Base-by-base conservation (phyloP, 208 protist genomes). In the Herpetomonas tarakana region DNA sequence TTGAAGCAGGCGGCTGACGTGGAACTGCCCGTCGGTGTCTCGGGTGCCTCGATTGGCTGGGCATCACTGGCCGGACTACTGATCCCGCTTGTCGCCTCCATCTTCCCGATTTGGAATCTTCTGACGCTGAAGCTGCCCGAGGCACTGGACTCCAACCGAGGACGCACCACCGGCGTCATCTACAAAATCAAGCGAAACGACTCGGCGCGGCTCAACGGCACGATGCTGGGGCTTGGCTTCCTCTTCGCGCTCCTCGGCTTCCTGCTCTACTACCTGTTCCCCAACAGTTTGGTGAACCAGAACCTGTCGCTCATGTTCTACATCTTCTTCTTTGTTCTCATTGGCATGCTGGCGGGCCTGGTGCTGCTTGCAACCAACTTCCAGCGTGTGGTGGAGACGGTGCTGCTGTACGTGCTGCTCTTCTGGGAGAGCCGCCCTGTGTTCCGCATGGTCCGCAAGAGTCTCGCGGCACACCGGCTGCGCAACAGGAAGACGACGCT, bases 401-500 rank as follows among this genome's bases (percentile, higher is more conserved):
- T 25, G 4, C 4, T 89, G 2, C 18, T 59, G 18, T 61, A 76
- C 21, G 6, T 84, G 0, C 73, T 97, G 26, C 72, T 98, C 1
- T 97, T 90, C 58, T 98, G 90, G 92, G 91, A 98, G 62, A 76
- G 62, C 9, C 12, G 11, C 0, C 65, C 86, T 6, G 74, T 96
- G 6, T 65, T 78, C 21, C 26, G 50, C 12, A 56, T 96, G 24
- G 73, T 97, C 11, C 3, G 73, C 6, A 98, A 98, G 73, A 97
- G 92, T 66, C 60, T 98, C 1, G 61, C 89, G 2, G 78, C 94
- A 12, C 97, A 99, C 52, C 81, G 83, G 27, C 29, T 64, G 24
- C 62, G 95, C 39, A 98, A 98, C 54, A 81, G 89, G 26, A 96
- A 98, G 63, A 98, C 96, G 0, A 93, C 96, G 2, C 68, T 98